A percentile compares a stretch with the other conserved stretches of the same genome.
Conservation (phyloP, 352 stramenopile genomes). For the Pythium rishiriense region DNA sequence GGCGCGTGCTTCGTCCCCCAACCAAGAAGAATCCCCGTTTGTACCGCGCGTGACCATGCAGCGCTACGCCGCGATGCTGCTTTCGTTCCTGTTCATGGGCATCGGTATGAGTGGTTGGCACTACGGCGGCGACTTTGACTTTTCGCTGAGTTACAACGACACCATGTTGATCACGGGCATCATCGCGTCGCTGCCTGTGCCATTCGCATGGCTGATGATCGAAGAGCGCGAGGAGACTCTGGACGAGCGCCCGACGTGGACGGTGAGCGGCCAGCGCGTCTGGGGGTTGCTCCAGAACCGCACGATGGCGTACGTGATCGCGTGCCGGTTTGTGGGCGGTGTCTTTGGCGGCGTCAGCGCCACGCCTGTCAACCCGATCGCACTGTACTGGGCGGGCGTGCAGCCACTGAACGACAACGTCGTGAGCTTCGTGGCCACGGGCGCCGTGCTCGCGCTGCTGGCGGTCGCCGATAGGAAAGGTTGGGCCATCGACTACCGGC, state of each 20-base stretch:
- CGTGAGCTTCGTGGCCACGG: conserved; percentile 46
- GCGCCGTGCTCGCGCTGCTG: conserved; percentile 32
- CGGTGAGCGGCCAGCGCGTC: conserved; percentile 29
- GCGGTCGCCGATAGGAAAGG: conserved; percentile 37
- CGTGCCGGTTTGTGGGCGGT: conserved; percentile 42
- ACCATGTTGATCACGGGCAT: conserved; percentile 45
- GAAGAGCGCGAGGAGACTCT: conserved; percentile 7
- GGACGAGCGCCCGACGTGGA: conserved; percentile 24
- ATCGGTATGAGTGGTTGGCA: conserved; percentile 54
- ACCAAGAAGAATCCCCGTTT: conserved; percentile 33
- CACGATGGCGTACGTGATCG: conserved; percentile 41
- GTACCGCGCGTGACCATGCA: conserved; percentile 38
- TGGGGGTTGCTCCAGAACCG: conserved; percentile 44
- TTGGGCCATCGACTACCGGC: conserved; percentile 45
- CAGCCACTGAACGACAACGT: conserved; percentile 59
- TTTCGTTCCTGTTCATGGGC: conserved; percentile 56
- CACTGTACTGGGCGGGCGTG: conserved; percentile 50
- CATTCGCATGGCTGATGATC: conserved; percentile 34
- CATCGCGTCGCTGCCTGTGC: conserved; percentile 35
- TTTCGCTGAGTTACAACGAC: conserved; percentile 43
- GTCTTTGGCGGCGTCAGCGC: conserved; percentile 40
- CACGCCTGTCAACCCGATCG: conserved; percentile 43
- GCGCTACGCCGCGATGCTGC: conserved; percentile 37
- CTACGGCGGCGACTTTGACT: conserved; percentile 43
- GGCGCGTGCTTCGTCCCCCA: not conserved